Conservation (phyloP, 2,329 filamentous ascomycete genomes). For the Monosporascus sp. region DNA sequence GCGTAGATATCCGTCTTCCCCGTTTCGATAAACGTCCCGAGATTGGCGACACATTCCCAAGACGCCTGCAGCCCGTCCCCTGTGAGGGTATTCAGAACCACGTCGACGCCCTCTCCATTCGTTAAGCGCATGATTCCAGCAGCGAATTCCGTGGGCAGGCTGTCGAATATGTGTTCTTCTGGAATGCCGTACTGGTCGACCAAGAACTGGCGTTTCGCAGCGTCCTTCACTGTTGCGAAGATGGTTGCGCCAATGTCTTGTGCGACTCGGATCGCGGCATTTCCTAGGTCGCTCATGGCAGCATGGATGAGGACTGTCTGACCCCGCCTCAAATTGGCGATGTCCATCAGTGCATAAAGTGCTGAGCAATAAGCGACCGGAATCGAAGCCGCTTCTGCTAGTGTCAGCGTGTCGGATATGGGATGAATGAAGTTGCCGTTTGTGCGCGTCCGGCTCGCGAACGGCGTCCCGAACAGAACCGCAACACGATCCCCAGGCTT, state of each 20-base stretch:
- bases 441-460: conserved; percentile 3
- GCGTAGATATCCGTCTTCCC: not conserved
- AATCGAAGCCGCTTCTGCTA: conserved; percentile 21
- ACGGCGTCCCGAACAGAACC: conserved; percentile 5
- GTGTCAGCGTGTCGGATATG: conserved; percentile 5
- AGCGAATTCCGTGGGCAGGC: not conserved
- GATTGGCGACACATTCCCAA: not conserved
- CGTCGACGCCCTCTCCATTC: not conserved
- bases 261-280: conserved; percentile 15
- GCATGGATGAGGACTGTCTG: conserved; percentile 20
- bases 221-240: conserved; percentile 23
- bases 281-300: conserved; percentile 16
- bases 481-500: conserved; percentile 6
- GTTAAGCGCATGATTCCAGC: not conserved
- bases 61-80: not conserved
- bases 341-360: conserved; percentile 19
- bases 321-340: conserved; percentile 19
- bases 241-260: conserved; percentile 18
- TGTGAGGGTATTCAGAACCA: not conserved
- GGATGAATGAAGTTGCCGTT: conserved; percentile 4
- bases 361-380: conserved; percentile 23
- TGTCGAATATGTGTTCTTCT: not conserved
- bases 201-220: conserved; percentile 20
- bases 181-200: not conserved
- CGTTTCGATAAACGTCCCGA: not conserved